phyloP scores from a whole-genome alignment of 805 yeast genomes.

The Wickerhamomyces tratensis region DNA sequence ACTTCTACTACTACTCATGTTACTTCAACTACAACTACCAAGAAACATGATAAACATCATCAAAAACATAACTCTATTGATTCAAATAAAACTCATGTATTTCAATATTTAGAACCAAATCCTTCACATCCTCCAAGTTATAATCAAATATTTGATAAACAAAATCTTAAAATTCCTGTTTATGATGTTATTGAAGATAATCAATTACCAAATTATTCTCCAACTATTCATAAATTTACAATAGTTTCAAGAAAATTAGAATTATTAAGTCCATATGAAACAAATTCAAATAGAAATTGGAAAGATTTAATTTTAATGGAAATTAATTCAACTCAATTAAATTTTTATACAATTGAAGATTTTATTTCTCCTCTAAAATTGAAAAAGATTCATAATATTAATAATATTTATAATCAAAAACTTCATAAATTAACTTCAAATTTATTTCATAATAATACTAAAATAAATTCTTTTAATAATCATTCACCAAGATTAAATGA shows the following conservation, averaged over 20 bases:
- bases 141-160: constrained; percentile 15
- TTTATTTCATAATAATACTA: constrained; percentile 4
- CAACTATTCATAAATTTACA: constrained; percentile 56
- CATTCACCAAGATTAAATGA: background rate
- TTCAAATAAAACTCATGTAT: constrained; percentile 4
- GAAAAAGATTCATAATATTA: background rate
- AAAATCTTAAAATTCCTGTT: constrained; percentile 22
- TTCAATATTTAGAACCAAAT: constrained; percentile 25
- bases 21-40: no score
- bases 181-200: constrained; percentile 20
- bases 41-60: no score
- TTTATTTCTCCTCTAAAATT: constrained; percentile 1
- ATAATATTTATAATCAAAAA: background rate
- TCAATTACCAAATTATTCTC: constrained; percentile 51
- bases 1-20: no score
- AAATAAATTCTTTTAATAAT: no score
- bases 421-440: constrained; percentile 7
- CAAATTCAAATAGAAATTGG: constrained; percentile 65
- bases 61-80: no score
- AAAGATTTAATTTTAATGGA: constrained; percentile 48
- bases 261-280: constrained; percentile 70
- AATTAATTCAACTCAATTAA: constrained; percentile 79
- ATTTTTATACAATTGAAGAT: constrained; percentile 43
- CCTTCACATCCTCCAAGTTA: constrained; percentile 27
- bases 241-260: constrained; percentile 58